Conservation (phyloP, 2,329 filamentous ascomycete species). For the Fusarium sp. region DNA sequence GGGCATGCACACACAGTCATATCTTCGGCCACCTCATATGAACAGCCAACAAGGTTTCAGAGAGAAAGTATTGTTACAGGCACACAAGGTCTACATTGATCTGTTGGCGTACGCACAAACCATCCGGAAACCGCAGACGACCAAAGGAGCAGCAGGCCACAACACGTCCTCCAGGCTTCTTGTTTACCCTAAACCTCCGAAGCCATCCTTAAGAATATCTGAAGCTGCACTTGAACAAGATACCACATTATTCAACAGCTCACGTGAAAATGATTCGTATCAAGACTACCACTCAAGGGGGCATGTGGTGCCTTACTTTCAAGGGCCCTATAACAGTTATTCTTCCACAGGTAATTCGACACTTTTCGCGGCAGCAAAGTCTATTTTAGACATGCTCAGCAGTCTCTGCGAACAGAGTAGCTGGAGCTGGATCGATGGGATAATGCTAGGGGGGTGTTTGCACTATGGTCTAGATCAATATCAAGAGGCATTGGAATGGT, state of each 20-base stretch:
- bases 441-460: slow-evolving; percentile 90
- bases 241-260: slow-evolving; percentile 2
- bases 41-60: slow-evolving; percentile 62
- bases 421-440: slow-evolving; percentile 93
- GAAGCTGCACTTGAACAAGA: slow-evolving; percentile 15
- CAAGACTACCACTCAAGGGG: slow-evolving; percentile 30
- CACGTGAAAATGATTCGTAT: slow-evolving; percentile 15
- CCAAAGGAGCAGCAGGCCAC: slow-evolving; percentile 53
- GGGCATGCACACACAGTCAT: slow-evolving; percentile 13
- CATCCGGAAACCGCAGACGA: slow-evolving; percentile 62
- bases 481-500: slow-evolving; percentile 80
- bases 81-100: slow-evolving; percentile 79
- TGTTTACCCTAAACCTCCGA: slow-evolving; percentile 67
- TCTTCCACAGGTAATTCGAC: slow-evolving; percentile 46
- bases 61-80: slow-evolving; percentile 75
- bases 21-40: slow-evolving; percentile 18
- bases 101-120: slow-evolving; percentile 74
- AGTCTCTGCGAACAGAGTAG: slow-evolving; percentile 81
- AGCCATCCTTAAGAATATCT: slow-evolving; percentile 40
- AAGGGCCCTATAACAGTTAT: slow-evolving; percentile 26
- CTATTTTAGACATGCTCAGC: slow-evolving; percentile 77
- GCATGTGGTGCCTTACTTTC: slow-evolving; percentile 15
- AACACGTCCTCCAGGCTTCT: slow-evolving; percentile 60
- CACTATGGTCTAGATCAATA: slow-evolving; percentile 91
- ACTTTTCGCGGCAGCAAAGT: slow-evolving; percentile 66